Base-by-base conservation (phyloP, 2,329 filamentous ascomycete genomes). In the Monosporascus sp. region DNA sequence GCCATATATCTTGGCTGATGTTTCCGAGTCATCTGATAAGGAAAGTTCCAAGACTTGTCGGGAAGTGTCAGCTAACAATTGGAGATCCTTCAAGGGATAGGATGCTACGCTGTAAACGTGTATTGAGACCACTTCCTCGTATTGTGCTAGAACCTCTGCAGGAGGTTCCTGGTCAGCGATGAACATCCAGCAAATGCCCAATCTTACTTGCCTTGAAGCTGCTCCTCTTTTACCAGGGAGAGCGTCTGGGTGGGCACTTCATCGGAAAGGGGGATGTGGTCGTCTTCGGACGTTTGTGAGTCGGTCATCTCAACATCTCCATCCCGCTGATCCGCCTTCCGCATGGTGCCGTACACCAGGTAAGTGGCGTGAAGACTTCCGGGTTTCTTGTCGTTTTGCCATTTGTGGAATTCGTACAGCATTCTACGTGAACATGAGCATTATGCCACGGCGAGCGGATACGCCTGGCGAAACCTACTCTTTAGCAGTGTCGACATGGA, bases 281-380 rank as follows among this genome's bases (percentile, higher is more conserved):
- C 11, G n/a, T 60, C 60, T 7, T 80, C 78, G 46, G 72, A 71
- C 7, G 83, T 79, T 17, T 82, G 77, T 7, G 87, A 88, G 70
- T 85, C 86, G 48, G 77, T 80, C 72, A 89, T 87, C 45, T 86
- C 83, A 53, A 90, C 82, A 50, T 88, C 86, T n/a, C 75, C 81
- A 61, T 87, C 78, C 37, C 77, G 73, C 24, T 70, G 60, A 15
- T 71, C 68, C 18, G 67, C 65, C 6, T 65, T 63, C 50, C 71
- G 77, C 63, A 82, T 87, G 22, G 76, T 81, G 39, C 93, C 94
- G 49, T 86, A 88, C 46, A 99, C 68, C 48, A 97, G 76, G 71
- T 97, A 99, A n/a, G 91, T 97, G 45, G 93, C 94, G 72, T 95
- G 83, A n/a, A 97, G 77, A 25, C 84, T 86, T 22, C 83, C 81